These are phyloP conservation scores for Aspergillus tubingensis DNA, from an alignment of 2,329 filamentous ascomycete genomes.

Conservation along the genomic window DNA sequence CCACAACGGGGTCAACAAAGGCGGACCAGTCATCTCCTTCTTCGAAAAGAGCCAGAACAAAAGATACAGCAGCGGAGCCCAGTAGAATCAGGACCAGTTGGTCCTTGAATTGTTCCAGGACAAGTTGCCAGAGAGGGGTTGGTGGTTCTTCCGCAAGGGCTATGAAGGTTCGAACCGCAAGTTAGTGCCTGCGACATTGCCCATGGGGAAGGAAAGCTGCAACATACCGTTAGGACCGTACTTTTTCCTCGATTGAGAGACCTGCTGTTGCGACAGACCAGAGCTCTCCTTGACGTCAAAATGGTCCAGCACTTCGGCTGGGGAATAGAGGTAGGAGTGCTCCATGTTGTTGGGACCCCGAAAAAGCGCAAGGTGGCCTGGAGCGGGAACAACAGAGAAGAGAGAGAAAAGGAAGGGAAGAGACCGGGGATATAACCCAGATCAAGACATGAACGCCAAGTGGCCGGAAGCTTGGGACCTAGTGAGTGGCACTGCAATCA, in stretches of 20 bases:
- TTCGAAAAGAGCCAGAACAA: constrained; percentile 89
- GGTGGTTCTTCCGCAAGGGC: constrained; percentile 86
- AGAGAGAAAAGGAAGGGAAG: constrained; percentile 16
- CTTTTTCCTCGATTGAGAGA: constrained; percentile 48
- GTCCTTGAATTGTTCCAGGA: constrained; percentile 98
- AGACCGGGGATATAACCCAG: constrained; percentile 12
- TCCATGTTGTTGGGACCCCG: constrained; percentile 47
- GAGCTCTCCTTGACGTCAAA: constrained; percentile 54
- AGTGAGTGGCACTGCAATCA: constrained; percentile 12
- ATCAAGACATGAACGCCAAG: constrained; percentile 31
- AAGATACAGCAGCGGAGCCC: constrained; percentile 89
- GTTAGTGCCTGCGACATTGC: constrained; percentile 5
- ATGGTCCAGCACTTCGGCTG: constrained; percentile 53
- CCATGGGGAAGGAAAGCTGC: background rate
- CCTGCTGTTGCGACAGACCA: constrained; percentile 54
- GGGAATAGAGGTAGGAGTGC: constrained; percentile 53
- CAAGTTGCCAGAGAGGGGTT: constrained; percentile 92
- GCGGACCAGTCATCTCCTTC: constrained; percentile 92
- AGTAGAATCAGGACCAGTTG: constrained; percentile 95
- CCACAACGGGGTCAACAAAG: constrained; percentile 93
- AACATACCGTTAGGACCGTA: constrained; percentile 58
- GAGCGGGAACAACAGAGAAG: constrained; percentile 1
- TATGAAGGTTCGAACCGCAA: constrained; percentile 33
- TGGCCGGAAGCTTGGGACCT: constrained; percentile 23
- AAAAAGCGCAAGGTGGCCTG: constrained; percentile 10